These are phyloP conservation scores for Pseudozyma hubeiensis DNA, from an alignment of 1,284 basidiomycete genomes.

Conservation along the genomic window DNA sequence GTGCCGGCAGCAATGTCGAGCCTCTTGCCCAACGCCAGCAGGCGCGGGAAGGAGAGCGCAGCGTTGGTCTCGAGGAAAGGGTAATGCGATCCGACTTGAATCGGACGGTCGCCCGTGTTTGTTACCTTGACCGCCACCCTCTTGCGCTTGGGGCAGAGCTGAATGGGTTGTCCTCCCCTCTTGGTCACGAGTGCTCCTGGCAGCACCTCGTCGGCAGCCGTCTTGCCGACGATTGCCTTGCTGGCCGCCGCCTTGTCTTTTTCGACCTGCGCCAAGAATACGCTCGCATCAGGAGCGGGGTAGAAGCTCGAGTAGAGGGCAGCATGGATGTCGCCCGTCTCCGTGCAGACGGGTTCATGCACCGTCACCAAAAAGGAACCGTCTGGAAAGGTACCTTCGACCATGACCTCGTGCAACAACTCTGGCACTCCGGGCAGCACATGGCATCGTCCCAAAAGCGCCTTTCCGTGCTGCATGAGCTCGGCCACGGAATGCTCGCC, in stretches of 20 bases:
- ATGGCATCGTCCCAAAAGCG: constrained; percentile 86
- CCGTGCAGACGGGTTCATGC: constrained; percentile 86
- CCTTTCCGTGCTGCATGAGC: constrained; percentile 81
- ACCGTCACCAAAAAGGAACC: constrained; percentile 66
- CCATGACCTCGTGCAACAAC: constrained; percentile 68
- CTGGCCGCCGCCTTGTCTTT: not conserved
- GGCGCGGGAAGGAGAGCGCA: constrained; percentile 84
- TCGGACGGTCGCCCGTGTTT: constrained; percentile 92
- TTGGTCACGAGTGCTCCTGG: constrained; percentile 56
- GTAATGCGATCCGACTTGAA: constrained; percentile 81
- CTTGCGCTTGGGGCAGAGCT: constrained; percentile 79
- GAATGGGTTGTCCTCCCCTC: constrained; percentile 72
- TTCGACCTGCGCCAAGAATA: constrained; percentile 45
- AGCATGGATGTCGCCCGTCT: constrained; percentile 77
- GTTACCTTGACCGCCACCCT: constrained; percentile 82
- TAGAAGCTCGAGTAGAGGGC: constrained; percentile 94
- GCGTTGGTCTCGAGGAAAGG: constrained; percentile 88
- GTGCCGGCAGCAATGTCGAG: constrained; percentile 94
- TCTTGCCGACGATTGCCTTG: constrained; percentile 4
- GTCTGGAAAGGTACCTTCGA: constrained; percentile 66
- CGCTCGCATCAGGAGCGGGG: constrained; percentile 78
- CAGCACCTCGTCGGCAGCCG: constrained; percentile 23
- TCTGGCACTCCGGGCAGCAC: constrained; percentile 78
- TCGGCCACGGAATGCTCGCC: constrained; percentile 86
- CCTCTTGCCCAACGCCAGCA: constrained; percentile 81